Percentiles rank a stretch among this genome's conserved stretches.
These are phyloP conservation scores for Gautieria morchelliformis DNA, from an alignment of 768 basidiomycete species.

Conservation along the genomic window DNA sequence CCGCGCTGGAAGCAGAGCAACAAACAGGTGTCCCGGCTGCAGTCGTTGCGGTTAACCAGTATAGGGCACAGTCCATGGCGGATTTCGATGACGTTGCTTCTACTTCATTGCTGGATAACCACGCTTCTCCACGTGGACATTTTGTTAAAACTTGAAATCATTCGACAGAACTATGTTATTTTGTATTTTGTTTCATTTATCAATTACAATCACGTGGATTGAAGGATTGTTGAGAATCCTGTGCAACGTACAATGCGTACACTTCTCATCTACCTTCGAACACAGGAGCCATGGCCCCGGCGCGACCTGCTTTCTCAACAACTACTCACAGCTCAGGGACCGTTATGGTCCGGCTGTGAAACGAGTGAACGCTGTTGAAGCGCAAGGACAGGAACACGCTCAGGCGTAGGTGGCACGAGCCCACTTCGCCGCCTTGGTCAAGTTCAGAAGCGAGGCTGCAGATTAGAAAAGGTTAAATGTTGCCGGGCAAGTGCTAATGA, in stretches of 20 bases:
- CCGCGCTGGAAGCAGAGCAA: conserved; percentile 20
- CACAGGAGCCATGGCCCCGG: not conserved
- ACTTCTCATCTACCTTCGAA: conserved; percentile 9
- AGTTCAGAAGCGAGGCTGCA: conserved; percentile 66
- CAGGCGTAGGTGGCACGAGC: conserved; percentile 77
- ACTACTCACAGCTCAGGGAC: not conserved
- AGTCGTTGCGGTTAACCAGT: not conserved
- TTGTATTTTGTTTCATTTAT: no score
- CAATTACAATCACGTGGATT: not conserved
- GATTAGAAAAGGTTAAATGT: not conserved
- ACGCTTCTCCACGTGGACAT: no score
- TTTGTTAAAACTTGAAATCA: no score
- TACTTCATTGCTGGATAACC: no score
- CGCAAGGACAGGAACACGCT: conserved; percentile 39
- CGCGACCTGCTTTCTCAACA: conserved; percentile 2
- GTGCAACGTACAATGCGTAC: conserved; percentile 9
- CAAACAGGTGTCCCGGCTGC: not conserved
- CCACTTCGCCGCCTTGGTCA: conserved; percentile 90
- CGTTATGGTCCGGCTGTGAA: not conserved
- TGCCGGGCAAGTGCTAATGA: conserved; percentile 6
- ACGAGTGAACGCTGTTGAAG: conserved; percentile 85
- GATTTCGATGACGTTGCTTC: no score
- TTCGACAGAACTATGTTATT: no score
- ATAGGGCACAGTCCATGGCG: no score
- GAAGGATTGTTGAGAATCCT: conserved; percentile 11